Percentiles rank a stretch among this genome's conserved stretches.
Conservation (phyloP, 345 rosid genomes). For the Eucalyptus cloeziana region DNA sequence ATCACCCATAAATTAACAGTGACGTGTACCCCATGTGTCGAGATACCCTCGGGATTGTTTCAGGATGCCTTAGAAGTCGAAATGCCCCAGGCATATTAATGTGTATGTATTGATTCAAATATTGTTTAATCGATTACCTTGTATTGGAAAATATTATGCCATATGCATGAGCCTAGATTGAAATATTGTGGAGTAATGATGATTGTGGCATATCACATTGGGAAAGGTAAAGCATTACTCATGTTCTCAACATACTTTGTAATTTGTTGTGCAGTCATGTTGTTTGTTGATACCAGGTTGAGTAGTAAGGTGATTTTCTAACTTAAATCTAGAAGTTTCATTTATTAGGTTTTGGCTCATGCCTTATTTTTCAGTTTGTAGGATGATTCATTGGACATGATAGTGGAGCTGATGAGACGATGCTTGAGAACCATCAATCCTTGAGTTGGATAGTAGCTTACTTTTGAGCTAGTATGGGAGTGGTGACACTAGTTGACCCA, state of each 20-base stretch:
- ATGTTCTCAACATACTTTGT: neutral
- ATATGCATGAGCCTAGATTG: no score
- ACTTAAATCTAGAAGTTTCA: neutral
- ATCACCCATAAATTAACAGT: fast-evolving
- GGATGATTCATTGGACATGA: neutral
- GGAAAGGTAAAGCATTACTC: no score
- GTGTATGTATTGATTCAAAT: no score
- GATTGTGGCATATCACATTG: no score
- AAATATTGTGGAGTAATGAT: no score
- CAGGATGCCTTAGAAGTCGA: fast-evolving
- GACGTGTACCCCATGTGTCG: fast-evolving
- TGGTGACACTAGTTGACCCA: no score
- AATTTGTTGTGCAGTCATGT: neutral
- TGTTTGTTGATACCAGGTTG: neutral
- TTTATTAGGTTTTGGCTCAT: neutral
- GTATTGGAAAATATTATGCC: no score
- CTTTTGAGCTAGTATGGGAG: no score
- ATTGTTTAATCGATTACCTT: no score
- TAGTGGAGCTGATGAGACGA: neutral
- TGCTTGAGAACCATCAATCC: no score
- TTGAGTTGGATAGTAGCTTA: neutral
- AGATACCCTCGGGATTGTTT: no score
- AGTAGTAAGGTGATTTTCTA: neutral
- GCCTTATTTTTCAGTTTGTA: no score
- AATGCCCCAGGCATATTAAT: fast-evolving